phyloP scores from a whole-genome alignment of 75 land plant genomes.

The Pinus albicaulis region DNA sequence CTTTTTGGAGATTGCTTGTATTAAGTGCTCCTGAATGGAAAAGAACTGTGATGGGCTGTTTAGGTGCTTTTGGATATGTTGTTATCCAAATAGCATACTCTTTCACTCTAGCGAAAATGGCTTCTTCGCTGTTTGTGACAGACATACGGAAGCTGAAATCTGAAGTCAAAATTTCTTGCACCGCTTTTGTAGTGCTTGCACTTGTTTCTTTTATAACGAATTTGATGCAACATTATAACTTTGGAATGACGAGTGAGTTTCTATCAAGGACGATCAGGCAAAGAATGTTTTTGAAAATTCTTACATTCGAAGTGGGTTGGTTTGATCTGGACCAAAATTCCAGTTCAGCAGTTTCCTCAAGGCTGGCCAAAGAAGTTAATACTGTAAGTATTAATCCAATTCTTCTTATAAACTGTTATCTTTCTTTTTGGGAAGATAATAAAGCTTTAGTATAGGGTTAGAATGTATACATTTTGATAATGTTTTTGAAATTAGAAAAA shows the following conservation, averaged over 20 bases:
- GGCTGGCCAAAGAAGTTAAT: slow-evolving; percentile 27
- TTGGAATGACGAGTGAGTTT: slow-evolving; percentile 24
- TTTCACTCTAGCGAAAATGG: slow-evolving; percentile 14
- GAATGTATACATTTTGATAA: background rate
- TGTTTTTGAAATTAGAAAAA: too few relatives aligned
- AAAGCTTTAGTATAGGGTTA: background rate
- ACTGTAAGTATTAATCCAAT: slow-evolving; percentile 7
- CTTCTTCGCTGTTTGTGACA: slow-evolving; percentile 10
- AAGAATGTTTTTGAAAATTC: slow-evolving; percentile 20
- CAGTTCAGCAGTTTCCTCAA: slow-evolving; percentile 28
- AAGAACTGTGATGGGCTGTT: slow-evolving; percentile 22
- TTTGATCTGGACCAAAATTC: slow-evolving; percentile 26
- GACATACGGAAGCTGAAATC: slow-evolving; percentile 6
- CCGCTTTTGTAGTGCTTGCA: slow-evolving; percentile 14
- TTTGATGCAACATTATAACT: slow-evolving; percentile 28
- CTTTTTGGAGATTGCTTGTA: background rate
- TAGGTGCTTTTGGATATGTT: slow-evolving; percentile 26
- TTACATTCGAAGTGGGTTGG: slow-evolving; percentile 34
- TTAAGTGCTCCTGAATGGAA: slow-evolving; percentile 37
- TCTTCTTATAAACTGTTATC: too few relatives aligned
- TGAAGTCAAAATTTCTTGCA: slow-evolving; percentile 1
- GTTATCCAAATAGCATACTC: slow-evolving; percentile 26
- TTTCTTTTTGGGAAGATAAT: background rate
- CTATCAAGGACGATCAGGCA: slow-evolving; percentile 23
- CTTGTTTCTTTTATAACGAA: slow-evolving; percentile 18